Evolutionary conservation across 805 yeast species (phyloP).

Genomic region (Hagleromyces aurorensis): DNA sequence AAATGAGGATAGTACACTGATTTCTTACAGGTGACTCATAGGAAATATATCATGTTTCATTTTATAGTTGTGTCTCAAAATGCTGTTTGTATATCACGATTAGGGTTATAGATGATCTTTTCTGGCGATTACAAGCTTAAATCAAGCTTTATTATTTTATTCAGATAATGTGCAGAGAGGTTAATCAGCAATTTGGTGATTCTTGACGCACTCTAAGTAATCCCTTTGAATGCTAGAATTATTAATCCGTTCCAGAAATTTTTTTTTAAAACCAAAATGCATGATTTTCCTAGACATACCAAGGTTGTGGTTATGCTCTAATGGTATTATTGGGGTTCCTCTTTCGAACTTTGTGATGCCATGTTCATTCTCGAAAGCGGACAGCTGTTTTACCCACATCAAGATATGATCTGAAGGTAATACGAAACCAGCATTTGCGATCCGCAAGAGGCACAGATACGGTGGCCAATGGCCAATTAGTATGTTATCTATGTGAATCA

Average conservation of each 20-base stretch:
- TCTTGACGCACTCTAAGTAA: too few species aligned
- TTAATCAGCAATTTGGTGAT: too few species aligned
- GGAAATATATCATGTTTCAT: too few species aligned
- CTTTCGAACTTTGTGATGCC: constrained; percentile 5
- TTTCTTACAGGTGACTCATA: too few species aligned
- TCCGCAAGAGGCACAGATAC: constrained; percentile 15
- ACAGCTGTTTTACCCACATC: constrained; percentile 1
- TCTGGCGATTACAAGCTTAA: too few species aligned
- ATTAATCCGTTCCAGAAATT: constrained; percentile 5
- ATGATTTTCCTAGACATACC: constrained; percentile 3
- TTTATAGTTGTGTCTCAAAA: too few species aligned
- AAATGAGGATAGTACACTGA: too few species aligned
- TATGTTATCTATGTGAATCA: constrained; percentile 12
- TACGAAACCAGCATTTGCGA: constrained; percentile 4
- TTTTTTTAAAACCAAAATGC: constrained; percentile 14
- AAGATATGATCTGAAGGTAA: background rate
- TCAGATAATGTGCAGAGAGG: too few species aligned
- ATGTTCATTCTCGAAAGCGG: constrained; percentile 11
- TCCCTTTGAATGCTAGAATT: too few species aligned
- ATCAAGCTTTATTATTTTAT: too few species aligned
- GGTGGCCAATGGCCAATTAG: constrained; percentile 22
- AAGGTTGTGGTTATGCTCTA: constrained; percentile 5
- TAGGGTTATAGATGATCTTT: too few species aligned
- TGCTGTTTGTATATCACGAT: too few species aligned
- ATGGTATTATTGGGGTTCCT: constrained; percentile 10